phyloP scores from a whole-genome alignment of 2,329 filamentous ascomycete genomes.

The Venturia carpophila region DNA sequence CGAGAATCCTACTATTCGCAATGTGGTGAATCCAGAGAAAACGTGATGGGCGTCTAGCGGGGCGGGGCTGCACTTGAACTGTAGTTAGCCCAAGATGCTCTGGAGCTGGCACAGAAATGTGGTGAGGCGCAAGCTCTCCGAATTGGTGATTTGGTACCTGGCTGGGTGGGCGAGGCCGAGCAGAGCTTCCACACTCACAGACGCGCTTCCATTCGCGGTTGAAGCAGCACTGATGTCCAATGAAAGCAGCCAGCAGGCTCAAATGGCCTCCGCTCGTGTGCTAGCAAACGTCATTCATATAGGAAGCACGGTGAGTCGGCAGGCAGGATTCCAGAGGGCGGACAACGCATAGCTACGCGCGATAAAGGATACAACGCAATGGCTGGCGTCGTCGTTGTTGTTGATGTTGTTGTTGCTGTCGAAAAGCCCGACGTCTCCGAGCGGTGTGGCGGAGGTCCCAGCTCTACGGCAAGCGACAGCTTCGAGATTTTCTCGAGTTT shows the following conservation, averaged over 20 bases:
- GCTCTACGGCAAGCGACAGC: constrained; percentile 9
- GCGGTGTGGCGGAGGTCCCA: constrained; percentile 13
- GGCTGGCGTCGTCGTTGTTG: not conserved
- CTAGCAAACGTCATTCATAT: constrained; percentile 15
- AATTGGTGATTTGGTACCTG: constrained; percentile 11
- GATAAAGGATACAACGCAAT: constrained; percentile 3
- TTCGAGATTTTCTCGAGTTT: constrained; percentile 1
- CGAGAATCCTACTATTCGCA: not conserved
- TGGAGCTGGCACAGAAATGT: not conserved
- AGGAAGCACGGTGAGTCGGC: constrained; percentile 1
- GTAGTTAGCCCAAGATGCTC: not conserved
- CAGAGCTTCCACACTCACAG: constrained; percentile 1
- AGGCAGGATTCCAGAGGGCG: not conserved
- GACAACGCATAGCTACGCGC: constrained; percentile 18
- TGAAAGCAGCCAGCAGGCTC: constrained; percentile 9
- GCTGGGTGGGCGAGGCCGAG: constrained; percentile 13
- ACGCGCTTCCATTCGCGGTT: constrained; percentile 16
- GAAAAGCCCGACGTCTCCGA: constrained; percentile 6
- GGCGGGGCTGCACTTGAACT: not conserved
- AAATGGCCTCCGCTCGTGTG: constrained; percentile 13
- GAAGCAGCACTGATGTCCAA: constrained; percentile 2
- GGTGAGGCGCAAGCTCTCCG: constrained; percentile 9
- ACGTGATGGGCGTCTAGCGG: not conserved
- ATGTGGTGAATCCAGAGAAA: not conserved
- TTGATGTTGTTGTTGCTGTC: constrained; percentile 2